A percentile compares a stretch with the other conserved stretches of the same genome.
Evolutionary conservation across 2,329 filamentous ascomycete genomes (phyloP).

Genomic region (Botrytis hyacinthi): DNA sequence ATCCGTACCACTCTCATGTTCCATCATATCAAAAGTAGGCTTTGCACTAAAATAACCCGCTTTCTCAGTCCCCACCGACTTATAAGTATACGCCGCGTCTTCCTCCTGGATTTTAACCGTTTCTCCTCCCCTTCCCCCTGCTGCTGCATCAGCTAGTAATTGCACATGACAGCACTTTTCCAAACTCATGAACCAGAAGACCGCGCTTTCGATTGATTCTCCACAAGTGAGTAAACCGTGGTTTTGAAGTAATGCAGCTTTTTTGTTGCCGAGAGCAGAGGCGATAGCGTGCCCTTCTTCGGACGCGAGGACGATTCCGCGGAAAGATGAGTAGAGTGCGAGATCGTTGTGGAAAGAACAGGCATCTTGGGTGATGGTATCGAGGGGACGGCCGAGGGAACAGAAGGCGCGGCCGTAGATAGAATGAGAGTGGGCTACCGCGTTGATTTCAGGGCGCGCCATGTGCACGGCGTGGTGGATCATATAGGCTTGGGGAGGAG

Average conservation of each 20-base stretch:
- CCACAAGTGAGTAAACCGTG: conserved; percentile 55
- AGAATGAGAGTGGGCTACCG: conserved; percentile 57
- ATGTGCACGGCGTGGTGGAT: conserved; percentile 59
- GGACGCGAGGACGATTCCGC: conserved; percentile 51
- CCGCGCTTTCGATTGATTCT: conserved; percentile 48
- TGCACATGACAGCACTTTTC: conserved; percentile 50
- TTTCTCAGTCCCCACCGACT: conserved; percentile 57
- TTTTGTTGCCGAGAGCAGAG: conserved; percentile 46
- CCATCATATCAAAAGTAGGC: conserved; percentile 68
- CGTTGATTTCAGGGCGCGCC: conserved; percentile 57
- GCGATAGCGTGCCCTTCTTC: conserved; percentile 53
- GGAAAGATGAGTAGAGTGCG: conserved; percentile 46
- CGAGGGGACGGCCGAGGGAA: conserved; percentile 49
- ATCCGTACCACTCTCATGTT: conserved; percentile 48
- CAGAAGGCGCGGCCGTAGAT: conserved; percentile 62
- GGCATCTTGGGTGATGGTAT: conserved; percentile 52
- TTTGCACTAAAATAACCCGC: conserved; percentile 71
- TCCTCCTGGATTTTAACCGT: conserved; percentile 67
- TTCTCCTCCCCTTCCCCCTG: conserved; percentile 58
- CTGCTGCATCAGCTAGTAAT: conserved; percentile 57
- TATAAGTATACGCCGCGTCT: conserved; percentile 66
- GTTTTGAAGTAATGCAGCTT: conserved; percentile 54
- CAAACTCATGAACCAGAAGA: conserved; percentile 55
- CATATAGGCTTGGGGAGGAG: conserved; percentile 47
- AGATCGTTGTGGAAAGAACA: conserved; percentile 51